Evolutionary conservation across 1,139 yeast genomes (phyloP).

Genomic region (Protomyces inundatus): DNA sequence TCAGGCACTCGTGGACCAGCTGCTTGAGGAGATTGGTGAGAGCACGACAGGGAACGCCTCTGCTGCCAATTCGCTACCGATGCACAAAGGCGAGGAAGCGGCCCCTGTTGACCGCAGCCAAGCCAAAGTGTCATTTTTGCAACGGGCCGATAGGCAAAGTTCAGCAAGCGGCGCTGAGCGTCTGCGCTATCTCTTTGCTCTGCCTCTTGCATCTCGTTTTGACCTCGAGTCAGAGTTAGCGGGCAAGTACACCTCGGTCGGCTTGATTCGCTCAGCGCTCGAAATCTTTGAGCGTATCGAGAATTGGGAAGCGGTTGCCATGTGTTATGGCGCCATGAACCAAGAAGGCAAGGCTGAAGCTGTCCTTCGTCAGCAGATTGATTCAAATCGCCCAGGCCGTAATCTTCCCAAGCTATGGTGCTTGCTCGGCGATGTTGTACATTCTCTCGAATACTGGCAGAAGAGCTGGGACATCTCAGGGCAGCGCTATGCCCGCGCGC

Average conservation of each 20-base stretch:
- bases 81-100: conserved; percentile 40
- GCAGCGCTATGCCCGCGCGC: conserved; percentile 78
- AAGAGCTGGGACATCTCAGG: conserved; percentile 68
- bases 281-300: conserved; percentile 80
- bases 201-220: conserved; percentile 84
- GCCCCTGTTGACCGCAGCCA: conserved; percentile 26
- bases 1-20: conserved; percentile 85
- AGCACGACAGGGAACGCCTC: not conserved
- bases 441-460: conserved; percentile 72
- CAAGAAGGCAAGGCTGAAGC: conserved; percentile 62
- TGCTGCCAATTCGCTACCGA: conserved; percentile 50
- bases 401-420: conserved; percentile 79
- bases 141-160: conserved; percentile 26
- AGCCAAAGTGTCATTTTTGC: conserved; percentile 8
- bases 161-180: conserved; percentile 47
- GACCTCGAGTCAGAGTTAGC: conserved; percentile 75
- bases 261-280: conserved; percentile 78
- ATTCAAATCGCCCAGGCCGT: conserved; percentile 39
- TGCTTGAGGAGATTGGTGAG: conserved; percentile 57
- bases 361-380: conserved; percentile 53
- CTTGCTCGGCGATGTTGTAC: conserved; percentile 77
- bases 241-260: conserved; percentile 79
- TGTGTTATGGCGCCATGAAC: conserved; percentile 85
- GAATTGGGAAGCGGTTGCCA: conserved; percentile 75
- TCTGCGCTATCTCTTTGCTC: conserved; percentile 62